Conservation (phyloP, 2,329 filamentous ascomycete genomes). For the Colletotrichum incanum region DNA sequence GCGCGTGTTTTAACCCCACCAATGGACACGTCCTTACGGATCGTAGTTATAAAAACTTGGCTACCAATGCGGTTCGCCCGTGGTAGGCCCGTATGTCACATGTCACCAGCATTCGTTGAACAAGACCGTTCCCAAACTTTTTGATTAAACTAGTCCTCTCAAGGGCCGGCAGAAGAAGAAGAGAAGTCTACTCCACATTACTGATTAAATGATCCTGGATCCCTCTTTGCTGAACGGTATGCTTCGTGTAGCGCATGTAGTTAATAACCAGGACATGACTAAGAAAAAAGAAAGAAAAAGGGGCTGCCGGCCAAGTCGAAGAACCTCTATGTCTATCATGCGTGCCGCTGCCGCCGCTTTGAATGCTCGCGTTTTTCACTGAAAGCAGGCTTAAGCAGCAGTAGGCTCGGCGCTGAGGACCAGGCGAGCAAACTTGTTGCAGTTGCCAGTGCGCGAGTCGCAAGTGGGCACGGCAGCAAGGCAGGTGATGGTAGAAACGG, state of each 20-base stretch:
- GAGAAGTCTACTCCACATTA: not conserved
- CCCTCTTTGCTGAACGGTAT: not conserved
- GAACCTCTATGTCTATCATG: not conserved
- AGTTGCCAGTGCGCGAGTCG: conserved; percentile 33
- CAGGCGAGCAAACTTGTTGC: conserved; percentile 28
- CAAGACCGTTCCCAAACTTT: not conserved
- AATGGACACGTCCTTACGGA: not conserved
- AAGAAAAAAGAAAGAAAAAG: not conserved
- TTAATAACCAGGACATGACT: not conserved
- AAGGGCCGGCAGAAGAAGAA: not conserved
- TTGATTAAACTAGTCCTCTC: not conserved
- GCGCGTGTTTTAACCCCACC: not conserved
- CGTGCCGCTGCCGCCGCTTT: not conserved
- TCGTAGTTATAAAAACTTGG: not conserved
- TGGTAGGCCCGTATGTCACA: not conserved
- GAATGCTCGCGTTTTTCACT: not conserved
- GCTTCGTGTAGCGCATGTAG: not conserved
- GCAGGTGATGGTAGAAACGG: conserved; percentile 22
- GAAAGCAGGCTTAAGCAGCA: not conserved
- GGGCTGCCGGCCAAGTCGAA: not conserved
- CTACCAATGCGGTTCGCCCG: not conserved
- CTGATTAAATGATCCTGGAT: not conserved
- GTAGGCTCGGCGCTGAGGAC: conserved; percentile 26
- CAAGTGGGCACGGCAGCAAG: conserved; percentile 13
- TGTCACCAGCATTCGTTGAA: not conserved